Conservation (phyloP, 1,139 yeast genomes). For the Suhomyces taliae region DNA sequence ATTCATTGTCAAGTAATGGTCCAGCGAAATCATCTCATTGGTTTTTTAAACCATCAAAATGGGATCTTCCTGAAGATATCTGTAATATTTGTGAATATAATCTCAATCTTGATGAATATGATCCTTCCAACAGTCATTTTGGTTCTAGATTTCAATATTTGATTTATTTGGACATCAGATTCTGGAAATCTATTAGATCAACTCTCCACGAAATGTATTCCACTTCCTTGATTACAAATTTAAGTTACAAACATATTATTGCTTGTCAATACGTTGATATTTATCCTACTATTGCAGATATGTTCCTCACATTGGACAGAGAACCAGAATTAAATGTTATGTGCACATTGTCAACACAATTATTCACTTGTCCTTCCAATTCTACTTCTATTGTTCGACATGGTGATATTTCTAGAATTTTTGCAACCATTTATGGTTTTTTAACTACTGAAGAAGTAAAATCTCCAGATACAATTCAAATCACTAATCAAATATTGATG, state of each 20-base stretch:
- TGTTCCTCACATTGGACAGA: conserved; percentile 67
- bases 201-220: conserved; percentile 69
- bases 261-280: conserved; percentile 82
- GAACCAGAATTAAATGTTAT: conserved; percentile 83
- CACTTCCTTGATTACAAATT: conserved; percentile 67
- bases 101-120: conserved; percentile 26
- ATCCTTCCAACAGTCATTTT: conserved; percentile 30
- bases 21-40: conserved; percentile 28
- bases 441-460: conserved; percentile 58
- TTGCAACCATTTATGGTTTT: conserved; percentile 67
- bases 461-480: conserved; percentile 45
- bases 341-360: conserved; percentile 76
- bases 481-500: conserved; percentile 43
- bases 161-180: conserved; percentile 65
- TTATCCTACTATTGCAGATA: conserved; percentile 76
- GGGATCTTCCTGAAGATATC: conserved; percentile 45
- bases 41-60: conserved; percentile 35
- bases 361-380: conserved; percentile 81
- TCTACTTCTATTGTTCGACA: conserved; percentile 68
- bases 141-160: conserved; percentile 82
- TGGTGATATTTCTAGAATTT: conserved; percentile 67
- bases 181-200: conserved; percentile 67
- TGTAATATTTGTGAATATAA: conserved; percentile 51
- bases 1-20: not conserved
- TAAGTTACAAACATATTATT: conserved; percentile 56